Evolutionary conservation across 208 protist species (phyloP).

Genomic region (Leishmania mexicana): DNA sequence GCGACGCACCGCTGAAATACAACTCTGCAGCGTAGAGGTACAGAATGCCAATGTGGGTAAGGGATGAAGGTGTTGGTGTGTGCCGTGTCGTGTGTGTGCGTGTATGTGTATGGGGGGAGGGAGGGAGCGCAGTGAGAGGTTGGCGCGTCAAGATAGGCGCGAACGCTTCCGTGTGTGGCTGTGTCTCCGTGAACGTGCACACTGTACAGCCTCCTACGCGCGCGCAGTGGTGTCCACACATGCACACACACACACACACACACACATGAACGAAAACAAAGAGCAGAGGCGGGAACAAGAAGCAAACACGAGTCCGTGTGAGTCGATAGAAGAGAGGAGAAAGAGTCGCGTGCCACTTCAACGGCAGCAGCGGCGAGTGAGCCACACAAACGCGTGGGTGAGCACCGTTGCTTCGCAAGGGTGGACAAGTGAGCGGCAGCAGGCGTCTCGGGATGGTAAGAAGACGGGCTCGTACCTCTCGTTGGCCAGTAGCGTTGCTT

Average conservation of each 20-base stretch:
- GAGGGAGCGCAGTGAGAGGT: background rate
- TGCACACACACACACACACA: no score
- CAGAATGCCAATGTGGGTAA: background rate
- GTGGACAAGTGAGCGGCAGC: background rate
- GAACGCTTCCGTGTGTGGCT: background rate
- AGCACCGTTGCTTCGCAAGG: background rate
- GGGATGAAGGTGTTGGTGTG: background rate
- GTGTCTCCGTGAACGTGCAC: conserved; percentile 1
- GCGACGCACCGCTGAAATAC: background rate
- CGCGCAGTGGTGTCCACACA: background rate
- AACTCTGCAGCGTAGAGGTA: background rate
- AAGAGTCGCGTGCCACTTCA: background rate
- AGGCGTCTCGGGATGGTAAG: background rate
- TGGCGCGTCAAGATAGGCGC: background rate
- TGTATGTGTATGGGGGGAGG: background rate
- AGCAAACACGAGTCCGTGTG: background rate
- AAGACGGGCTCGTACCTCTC: background rate
- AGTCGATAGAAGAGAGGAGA: background rate
- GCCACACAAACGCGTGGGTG: background rate
- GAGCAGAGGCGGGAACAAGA: background rate
- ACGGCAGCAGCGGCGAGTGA: background rate
- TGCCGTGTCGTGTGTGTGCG: no score
- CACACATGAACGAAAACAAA: background rate
- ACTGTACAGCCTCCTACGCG: background rate
- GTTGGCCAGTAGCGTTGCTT: background rate